These are phyloP conservation scores for Colletotrichum sp. DNA, from an alignment of 2,329 filamentous ascomycete species.

Conservation along the genomic window DNA sequence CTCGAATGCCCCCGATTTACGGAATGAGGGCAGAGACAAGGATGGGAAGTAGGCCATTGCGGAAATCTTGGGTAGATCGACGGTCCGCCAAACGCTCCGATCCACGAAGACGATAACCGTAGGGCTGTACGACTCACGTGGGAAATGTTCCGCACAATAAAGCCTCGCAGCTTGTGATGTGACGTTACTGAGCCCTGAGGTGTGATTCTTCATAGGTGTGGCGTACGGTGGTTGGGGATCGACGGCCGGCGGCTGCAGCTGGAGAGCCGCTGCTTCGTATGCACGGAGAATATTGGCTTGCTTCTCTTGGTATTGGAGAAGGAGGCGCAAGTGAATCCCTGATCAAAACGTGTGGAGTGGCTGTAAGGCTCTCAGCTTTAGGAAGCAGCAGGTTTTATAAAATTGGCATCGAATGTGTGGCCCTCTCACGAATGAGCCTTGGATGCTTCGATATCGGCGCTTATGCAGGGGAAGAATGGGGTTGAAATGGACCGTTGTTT, in stretches of 20 bases:
- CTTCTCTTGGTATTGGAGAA: not conserved
- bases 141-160: not conserved
- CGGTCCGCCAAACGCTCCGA: not conserved
- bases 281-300: not conserved
- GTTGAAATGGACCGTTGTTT: not conserved
- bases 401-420: not conserved
- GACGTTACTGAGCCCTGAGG: not conserved
- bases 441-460: not conserved
- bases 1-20: not conserved
- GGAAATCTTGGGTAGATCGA: not conserved
- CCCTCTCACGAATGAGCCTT: not conserved
- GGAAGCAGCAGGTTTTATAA: not conserved
- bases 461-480: not conserved
- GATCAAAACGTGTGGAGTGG: not conserved
- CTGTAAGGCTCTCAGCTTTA: not conserved
- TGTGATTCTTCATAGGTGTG: not conserved
- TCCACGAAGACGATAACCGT: not conserved
- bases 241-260: not conserved
- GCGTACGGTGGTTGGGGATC: not conserved
- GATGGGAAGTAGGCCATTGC: not conserved
- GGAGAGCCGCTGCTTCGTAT: not conserved
- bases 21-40: not conserved
- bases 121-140: not conserved
- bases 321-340: not conserved
- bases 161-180: not conserved